Base-by-base conservation (phyloP, 2,329 filamentous ascomycete genomes). In the Alternaria metachromatica region DNA sequence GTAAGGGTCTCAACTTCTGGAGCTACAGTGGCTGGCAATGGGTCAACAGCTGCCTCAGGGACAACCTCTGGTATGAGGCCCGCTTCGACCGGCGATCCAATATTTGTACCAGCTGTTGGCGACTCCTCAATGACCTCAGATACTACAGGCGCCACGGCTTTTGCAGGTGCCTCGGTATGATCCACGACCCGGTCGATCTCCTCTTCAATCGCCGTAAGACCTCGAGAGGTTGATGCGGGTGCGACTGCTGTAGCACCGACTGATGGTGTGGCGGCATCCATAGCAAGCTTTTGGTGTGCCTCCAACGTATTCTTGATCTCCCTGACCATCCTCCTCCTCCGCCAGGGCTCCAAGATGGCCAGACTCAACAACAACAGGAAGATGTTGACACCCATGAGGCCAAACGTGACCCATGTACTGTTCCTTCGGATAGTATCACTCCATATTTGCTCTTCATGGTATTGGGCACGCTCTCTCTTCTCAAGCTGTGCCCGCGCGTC, bases 391-490 rank as follows among this genome's bases (percentile, higher is more conserved):
- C 95, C 95, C 96, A 99, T 99, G 65, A 99, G 83, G 0, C 95
- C 96, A 89, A 96, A 98, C 0, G 96, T 99, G 37, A 96, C 95
- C 96, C 96, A 99, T 0, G 96, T 99, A 78, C 92, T 96, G 85
- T 97, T 97, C 69, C 96, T 87, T 37, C 96, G 87, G 77, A 99
- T 99, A 72, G 97, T 95, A 79, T 99, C 96, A 76, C 93, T 97
- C 96, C 96, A 99, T 60, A 99, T 96, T 83, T 99, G 96, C 83
- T 99, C 96, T 82, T 99, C 96, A 80, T 99, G 96, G 81, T 99
- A 99, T 64, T 96, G 89, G 65, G 92, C 92, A 55, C 97, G 84
- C 72, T 98, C 97, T 55, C 90, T 89, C 65, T 91, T 89, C 77
- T 92, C 95, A 58, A 99, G 84, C 72, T 90, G 87, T 56, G 89